Evolutionary conservation across 495 filamentous ascomycete genomes (phyloP), one percentile per base, ranked within the genome.

Genomic region (Hyaloscypha bicolor): DNA sequence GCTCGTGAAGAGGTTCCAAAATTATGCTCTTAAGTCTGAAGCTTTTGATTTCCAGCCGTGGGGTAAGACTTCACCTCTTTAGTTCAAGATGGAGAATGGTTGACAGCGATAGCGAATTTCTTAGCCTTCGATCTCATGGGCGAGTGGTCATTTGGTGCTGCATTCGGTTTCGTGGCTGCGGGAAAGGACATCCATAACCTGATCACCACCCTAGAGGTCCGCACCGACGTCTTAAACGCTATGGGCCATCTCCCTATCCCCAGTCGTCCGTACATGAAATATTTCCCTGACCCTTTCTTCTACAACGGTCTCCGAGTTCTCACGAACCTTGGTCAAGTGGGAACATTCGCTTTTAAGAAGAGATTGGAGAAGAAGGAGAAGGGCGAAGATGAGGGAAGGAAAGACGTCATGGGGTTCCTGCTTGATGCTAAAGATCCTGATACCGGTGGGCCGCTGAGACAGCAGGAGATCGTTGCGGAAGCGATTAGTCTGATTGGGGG

Each of bases 101-200:
- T 37, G 35, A 37, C 35, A 3, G 35, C 5, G 3, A 79, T 72
- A 53, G 72, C 74, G 2, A 76, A 76, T 53, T 81, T 72, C 66
- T 73, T 83, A 55, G 74, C 80, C 22, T 59, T 81, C 9, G 79
- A 82, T 62, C 69, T 81, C 39, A 81, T 83, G 64, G 72, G 73
- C 21, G 65, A 73, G 55, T 65, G 78, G 51, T 75, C 73, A 9
- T 75, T 79, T 22, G 79, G 79, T 65, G 66, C 72, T 12, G 29
- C 73, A 2, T 79, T 82, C 59, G 78, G 79, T 9, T 76, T 76
- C 55, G 64, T 81, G 6, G 66, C 60, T 5, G 60, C 62, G 9
- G 79, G 81, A 42, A 39, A 30, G 1, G 79, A 82, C 33, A n/a
- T 39, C 30, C 37, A 22, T 19, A 65, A 65, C 22, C 42, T 65